These are phyloP conservation scores for Keithomyces neogunnii DNA, from an alignment of 2,329 filamentous ascomycete genomes.

Conservation along the genomic window DNA sequence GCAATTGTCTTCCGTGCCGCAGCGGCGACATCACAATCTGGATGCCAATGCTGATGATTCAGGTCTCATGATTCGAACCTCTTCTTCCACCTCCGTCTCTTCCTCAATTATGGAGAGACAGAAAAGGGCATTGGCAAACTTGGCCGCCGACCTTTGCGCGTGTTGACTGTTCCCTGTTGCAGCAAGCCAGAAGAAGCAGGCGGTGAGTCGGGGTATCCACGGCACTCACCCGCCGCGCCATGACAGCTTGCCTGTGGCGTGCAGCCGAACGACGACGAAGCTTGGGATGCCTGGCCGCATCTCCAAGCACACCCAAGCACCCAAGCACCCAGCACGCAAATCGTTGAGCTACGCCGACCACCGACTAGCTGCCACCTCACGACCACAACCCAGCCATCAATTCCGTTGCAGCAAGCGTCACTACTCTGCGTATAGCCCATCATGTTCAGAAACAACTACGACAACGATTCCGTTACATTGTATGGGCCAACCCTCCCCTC, in stretches of 20 bases:
- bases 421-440: slow-evolving; percentile 25
- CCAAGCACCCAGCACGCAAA: slow-evolving; percentile 8
- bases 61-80: no score
- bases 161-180: not conserved
- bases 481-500: slow-evolving; percentile 39
- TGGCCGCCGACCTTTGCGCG: not conserved
- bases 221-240: slow-evolving; percentile 2
- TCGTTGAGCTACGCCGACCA: slow-evolving; percentile 7
- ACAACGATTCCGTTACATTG: slow-evolving; percentile 99
- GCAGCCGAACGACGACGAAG: slow-evolving; percentile 12
- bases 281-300: slow-evolving; percentile 12
- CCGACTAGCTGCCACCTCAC: slow-evolving; percentile 5
- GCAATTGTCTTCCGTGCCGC: no score
- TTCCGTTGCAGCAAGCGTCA: not conserved
- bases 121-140: not conserved
- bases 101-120: no score
- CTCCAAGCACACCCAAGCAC: slow-evolving; percentile 1
- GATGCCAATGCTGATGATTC: no score
- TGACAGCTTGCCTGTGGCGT: slow-evolving; percentile 4
- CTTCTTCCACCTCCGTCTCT: no score
- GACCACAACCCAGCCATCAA: slow-evolving; percentile 7
- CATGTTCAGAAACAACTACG: slow-evolving; percentile 99
- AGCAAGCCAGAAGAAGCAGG: slow-evolving; percentile 7
- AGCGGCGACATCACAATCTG: no score
- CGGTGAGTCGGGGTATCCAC: slow-evolving; percentile 11